Base-by-base conservation (phyloP, 106 monocot species). In the Dendrobium huoshanense region DNA sequence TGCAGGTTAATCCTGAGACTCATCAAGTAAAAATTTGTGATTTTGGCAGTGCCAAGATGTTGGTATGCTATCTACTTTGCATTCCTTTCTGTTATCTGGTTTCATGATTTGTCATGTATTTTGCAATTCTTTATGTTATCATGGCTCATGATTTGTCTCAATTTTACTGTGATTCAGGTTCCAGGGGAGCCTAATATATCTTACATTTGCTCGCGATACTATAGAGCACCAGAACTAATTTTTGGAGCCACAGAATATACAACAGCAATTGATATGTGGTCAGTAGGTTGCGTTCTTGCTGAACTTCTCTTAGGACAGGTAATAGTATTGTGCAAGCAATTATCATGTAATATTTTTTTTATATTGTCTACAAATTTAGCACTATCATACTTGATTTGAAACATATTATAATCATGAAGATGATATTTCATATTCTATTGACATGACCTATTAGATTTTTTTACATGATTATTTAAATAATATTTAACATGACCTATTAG, bases 1-100 rank as follows among this genome's bases (percentile, higher is more conserved):
- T 74, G 56, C 79, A 95, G 95, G 90, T 95, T 4, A 89, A 92
- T 83, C 85, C 89, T 2, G 86, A 89, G 44, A 92, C 92, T 55
- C 91, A 95, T 91, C 92, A 95, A 83, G 76, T 95, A 42, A 95
- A 95, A 77, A 77, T 92, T 70, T 92, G 90, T 82, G 92, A 95
- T 80, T 95, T 95, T 92, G 95, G 95, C n/a, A 95, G 92, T 85
- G 95, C 95, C 49, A 95, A 95, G 86, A 83, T 89, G 73, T 83
- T 95, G 92, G 95, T 95, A 88, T 56, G 84, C 31, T 4, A 29
- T 40, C 6, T 77, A 20, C 45, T 81, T 15, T 75, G 4, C 25
- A 6, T 18, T 77, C 22, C 22, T 22, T n/a, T 19, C 56, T 67
- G 9, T 67, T 27, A 67, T 67, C 20, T 65, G 37, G 16, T 70